A percentile compares a stretch with the other conserved stretches of the same genome.
These are phyloP conservation scores for Hypoxylon sp. DNA, from an alignment of 2,329 filamentous ascomycete genomes.

Conservation along the genomic window DNA sequence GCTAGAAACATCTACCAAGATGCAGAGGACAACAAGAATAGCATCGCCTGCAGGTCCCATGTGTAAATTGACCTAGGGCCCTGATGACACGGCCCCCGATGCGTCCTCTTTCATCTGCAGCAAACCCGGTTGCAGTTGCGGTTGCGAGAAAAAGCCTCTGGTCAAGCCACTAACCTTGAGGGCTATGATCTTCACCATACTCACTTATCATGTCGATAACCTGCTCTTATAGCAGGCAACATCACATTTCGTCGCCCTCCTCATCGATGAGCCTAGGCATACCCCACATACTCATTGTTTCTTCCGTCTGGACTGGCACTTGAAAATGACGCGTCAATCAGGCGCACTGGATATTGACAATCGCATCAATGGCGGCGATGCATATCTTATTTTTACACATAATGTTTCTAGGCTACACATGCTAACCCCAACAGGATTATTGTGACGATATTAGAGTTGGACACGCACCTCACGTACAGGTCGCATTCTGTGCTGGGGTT, in stretches of 20 bases:
- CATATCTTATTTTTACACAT: constrained; percentile 15
- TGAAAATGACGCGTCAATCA: constrained; percentile 2
- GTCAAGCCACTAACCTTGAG: neutral
- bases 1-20: neutral
- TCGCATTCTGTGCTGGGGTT: constrained; percentile 33
- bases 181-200: constrained; percentile 6
- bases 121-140: constrained; percentile 8
- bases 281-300: neutral
- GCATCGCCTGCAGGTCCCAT: constrained; percentile 19
- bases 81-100: constrained; percentile 6
- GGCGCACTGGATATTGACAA: constrained; percentile 2
- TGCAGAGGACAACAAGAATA: constrained; percentile 4
- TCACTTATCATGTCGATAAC: constrained; percentile 2
- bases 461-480: constrained; percentile 30
- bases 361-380: constrained; percentile 22
- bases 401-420: constrained; percentile 9
- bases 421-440: constrained; percentile 40
- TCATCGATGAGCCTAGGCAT: constrained; percentile 1
- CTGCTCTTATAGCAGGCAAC: neutral
- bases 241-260: neutral
- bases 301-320: neutral
- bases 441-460: constrained; percentile 23
- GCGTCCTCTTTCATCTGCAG: constrained; percentile 21
- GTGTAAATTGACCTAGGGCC: constrained; percentile 23
- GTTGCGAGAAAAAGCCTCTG: constrained; percentile 19